Evolutionary conservation across 2,329 filamentous ascomycete genomes (phyloP).

Genomic region (Claviceps africana): DNA sequence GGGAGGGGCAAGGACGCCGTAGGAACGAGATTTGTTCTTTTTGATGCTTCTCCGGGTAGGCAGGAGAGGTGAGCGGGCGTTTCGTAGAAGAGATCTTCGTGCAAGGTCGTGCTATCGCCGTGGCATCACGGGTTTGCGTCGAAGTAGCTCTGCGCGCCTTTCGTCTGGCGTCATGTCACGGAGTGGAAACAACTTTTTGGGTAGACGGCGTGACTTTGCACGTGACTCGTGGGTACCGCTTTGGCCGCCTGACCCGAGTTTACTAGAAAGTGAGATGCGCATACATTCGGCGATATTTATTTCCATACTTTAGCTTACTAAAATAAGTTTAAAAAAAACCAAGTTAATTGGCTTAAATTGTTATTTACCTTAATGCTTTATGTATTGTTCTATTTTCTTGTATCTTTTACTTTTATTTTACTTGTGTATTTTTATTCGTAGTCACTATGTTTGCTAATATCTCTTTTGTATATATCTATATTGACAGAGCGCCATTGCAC

Average conservation of each 20-base stretch:
- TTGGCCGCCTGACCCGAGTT: too few species aligned
- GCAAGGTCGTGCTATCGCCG: background rate
- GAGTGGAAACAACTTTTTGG: background rate
- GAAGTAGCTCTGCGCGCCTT: background rate
- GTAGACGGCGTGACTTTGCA: background rate
- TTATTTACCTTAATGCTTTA: too few species aligned
- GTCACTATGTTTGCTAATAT: too few species aligned
- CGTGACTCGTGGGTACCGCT: background rate
- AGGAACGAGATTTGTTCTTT: background rate
- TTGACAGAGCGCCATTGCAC: background rate
- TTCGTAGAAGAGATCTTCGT: background rate
- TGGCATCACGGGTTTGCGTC: background rate
- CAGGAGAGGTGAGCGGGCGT: background rate
- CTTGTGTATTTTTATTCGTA: too few species aligned
- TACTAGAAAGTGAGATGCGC: too few species aligned
- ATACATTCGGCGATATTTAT: too few species aligned
- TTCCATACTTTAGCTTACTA: too few species aligned
- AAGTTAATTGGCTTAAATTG: too few species aligned
- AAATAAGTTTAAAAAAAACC: too few species aligned
- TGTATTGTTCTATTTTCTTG: too few species aligned
- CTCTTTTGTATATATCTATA: too few species aligned
- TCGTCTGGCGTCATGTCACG: background rate
- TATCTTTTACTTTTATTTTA: too few species aligned
- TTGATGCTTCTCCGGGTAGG: background rate
- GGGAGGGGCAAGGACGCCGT: background rate